These are phyloP conservation scores for Entamoeba moshkovskii DNA, from an alignment of 208 protist genomes.

Conservation along the genomic window DNA sequence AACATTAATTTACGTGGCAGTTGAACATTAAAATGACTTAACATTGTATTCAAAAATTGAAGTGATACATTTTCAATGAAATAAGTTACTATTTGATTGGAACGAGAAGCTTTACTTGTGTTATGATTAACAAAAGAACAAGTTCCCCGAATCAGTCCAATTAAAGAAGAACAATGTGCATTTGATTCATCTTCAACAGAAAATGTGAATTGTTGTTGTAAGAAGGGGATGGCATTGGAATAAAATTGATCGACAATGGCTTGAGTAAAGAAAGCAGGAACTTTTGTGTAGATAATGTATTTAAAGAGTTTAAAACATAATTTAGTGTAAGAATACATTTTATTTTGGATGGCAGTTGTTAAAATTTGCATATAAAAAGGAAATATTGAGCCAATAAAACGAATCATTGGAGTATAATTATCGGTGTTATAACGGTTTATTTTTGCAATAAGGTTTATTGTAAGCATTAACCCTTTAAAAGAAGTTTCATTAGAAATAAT, in stretches of 20 bases:
- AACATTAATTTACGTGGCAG: not conserved
- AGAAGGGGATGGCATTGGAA: not conserved
- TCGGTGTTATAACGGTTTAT: not conserved
- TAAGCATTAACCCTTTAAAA: not conserved
- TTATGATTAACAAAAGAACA: not conserved
- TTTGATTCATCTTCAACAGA: not conserved
- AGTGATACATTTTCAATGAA: not conserved
- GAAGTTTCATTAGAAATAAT: not conserved
- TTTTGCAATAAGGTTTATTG: not conserved
- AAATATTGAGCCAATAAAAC: not conserved
- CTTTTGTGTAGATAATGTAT: not conserved
- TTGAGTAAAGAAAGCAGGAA: not conserved
- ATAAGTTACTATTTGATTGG: not conserved
- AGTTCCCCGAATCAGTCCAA: not conserved
- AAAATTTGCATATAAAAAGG: not conserved
- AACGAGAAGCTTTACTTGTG: not conserved
- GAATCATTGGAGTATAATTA: not conserved
- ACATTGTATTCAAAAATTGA: not conserved
- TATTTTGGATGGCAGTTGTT: not conserved
- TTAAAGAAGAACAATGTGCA: not conserved
- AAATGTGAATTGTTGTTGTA: not conserved
- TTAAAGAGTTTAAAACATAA: not conserved
- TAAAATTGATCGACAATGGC: not conserved
- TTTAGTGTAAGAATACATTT: not conserved
- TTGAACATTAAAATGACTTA: not conserved